These are phyloP conservation scores for Pythium apleroticum DNA, from an alignment of 352 stramenopile species.

Conservation along the genomic window DNA sequence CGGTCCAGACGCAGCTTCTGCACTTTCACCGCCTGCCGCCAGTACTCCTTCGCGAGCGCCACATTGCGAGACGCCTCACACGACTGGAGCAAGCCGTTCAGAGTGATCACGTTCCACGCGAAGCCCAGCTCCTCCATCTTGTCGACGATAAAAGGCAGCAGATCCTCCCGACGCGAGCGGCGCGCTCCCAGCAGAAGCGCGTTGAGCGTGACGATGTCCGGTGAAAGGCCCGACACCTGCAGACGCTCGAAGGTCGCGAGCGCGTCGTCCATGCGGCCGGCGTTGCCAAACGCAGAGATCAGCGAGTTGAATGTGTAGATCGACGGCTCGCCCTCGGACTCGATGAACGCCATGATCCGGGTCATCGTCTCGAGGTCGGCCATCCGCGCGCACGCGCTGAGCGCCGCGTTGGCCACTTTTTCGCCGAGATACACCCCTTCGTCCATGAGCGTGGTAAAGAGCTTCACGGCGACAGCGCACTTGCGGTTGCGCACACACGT, in stretches of 20 bases:
- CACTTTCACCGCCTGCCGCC: slow-evolving; percentile 40
- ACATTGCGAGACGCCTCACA: slow-evolving; percentile 48
- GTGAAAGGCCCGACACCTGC: slow-evolving; percentile 30
- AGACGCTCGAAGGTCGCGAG: slow-evolving; percentile 56
- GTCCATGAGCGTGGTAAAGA: slow-evolving; percentile 69
- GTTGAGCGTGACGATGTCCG: slow-evolving; percentile 73
- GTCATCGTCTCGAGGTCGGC: slow-evolving; percentile 57
- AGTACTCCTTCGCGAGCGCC: slow-evolving; percentile 54
- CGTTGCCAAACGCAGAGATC: slow-evolving; percentile 80
- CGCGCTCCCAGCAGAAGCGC: slow-evolving; percentile 58
- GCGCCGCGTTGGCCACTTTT: slow-evolving; percentile 68
- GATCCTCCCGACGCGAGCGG: slow-evolving; percentile 48
- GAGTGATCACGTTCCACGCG: slow-evolving; percentile 74
- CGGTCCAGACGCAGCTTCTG: slow-evolving; percentile 57
- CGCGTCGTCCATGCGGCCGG: slow-evolving; percentile 58
- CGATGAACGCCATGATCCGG: slow-evolving; percentile 63
- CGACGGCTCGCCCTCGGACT: slow-evolving; percentile 52
- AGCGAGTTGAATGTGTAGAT: slow-evolving; percentile 85
- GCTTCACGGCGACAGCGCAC: slow-evolving; percentile 51
- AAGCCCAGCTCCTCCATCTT: slow-evolving; percentile 44
- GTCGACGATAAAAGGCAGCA: slow-evolving; percentile 54
- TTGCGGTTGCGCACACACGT: slow-evolving; percentile 72
- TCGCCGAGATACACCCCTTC: slow-evolving; percentile 67
- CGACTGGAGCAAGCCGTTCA: slow-evolving; percentile 73
- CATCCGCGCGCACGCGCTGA: slow-evolving; percentile 67